These are phyloP conservation scores for Huntiella omanensis DNA, from an alignment of 2,329 filamentous ascomycete genomes.

Conservation along the genomic window DNA sequence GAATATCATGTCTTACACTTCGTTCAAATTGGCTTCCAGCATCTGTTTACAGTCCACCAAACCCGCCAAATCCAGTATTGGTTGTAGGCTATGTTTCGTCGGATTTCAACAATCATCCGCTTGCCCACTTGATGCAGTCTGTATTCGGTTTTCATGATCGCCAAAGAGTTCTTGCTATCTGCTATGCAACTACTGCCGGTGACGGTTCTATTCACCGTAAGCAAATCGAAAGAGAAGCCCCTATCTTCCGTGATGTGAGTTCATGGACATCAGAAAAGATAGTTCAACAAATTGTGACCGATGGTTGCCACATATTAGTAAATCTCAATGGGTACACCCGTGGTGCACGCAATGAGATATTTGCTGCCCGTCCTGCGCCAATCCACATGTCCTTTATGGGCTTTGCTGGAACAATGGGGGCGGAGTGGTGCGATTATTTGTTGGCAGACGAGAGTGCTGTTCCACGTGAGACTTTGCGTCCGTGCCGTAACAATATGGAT, in stretches of 20 bases:
- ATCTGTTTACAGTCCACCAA: conserved; percentile 67
- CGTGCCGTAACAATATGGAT: conserved; percentile 55
- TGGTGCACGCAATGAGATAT: conserved; percentile 92
- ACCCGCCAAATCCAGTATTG: conserved; percentile 64
- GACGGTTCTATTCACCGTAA: conserved; percentile 76
- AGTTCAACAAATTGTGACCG: conserved; percentile 67
- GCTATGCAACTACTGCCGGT: conserved; percentile 85
- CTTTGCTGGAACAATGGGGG: conserved; percentile 85
- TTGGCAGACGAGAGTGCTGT: conserved; percentile 79
- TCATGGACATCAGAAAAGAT: conserved; percentile 70
- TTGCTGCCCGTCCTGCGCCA: conserved; percentile 81
- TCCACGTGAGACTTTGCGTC: conserved; percentile 61
- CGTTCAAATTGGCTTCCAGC: conserved; percentile 69
- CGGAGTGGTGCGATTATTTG: conserved; percentile 97
- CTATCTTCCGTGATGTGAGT: conserved; percentile 77
- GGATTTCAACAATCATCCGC: conserved; percentile 95
- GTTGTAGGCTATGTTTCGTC: conserved; percentile 93
- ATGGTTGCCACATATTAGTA: conserved; percentile 83
- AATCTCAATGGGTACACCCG: conserved; percentile 98
- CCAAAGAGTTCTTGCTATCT: conserved; percentile 60
- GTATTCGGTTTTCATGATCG: conserved; percentile 83
- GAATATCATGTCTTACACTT: conserved; percentile 81
- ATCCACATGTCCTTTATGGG: conserved; percentile 99
- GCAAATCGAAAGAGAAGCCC: conserved; percentile 84
- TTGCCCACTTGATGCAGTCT: conserved; percentile 97